phyloP scores from a whole-genome alignment of 371 early-diverging fungal species.

The Rhizopus delemar region DNA sequence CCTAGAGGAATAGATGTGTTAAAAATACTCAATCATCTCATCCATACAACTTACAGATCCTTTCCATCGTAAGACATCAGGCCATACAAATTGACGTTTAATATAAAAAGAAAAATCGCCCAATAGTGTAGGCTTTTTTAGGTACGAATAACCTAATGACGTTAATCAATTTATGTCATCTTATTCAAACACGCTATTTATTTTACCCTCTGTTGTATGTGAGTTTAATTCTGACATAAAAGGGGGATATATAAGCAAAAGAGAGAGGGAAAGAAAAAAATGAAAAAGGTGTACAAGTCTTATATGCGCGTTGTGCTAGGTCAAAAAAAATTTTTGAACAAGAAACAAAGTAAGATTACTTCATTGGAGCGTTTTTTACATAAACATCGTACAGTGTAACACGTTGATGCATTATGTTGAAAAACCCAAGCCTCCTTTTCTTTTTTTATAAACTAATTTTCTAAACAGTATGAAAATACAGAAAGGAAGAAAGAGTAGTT shows the following conservation, averaged over 20 bases:
- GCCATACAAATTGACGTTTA: slow-evolving; percentile 27
- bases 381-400: too few relatives aligned
- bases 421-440: slow-evolving; percentile 3
- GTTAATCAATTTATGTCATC: not conserved
- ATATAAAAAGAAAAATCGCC: slow-evolving; percentile 13
- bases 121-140: slow-evolving; percentile 16
- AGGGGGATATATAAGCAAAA: slow-evolving; percentile 9
- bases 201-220: slow-evolving; percentile 27
- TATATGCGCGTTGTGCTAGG: not conserved
- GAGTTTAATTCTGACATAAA: slow-evolving; percentile 20
- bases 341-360: not conserved
- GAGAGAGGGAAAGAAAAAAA: slow-evolving; percentile 5
- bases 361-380: not conserved
- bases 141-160: slow-evolving; percentile 21
- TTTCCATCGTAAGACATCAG: slow-evolving; percentile 47
- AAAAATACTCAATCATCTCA: not conserved
- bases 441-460: too few relatives aligned
- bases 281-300: not conserved
- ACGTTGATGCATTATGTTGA: not conserved
- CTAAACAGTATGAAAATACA: too few relatives aligned
- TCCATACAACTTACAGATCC: slow-evolving; percentile 34
- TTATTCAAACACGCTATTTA: not conserved
- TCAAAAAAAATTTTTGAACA: not conserved
- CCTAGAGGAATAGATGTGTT: slow-evolving; percentile 19
- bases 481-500: too few relatives aligned